Evolutionary conservation across 2,329 filamentous ascomycete genomes (phyloP), one percentile per base, ranked within the genome.

Genomic region (Calonectria pteridis): DNA sequence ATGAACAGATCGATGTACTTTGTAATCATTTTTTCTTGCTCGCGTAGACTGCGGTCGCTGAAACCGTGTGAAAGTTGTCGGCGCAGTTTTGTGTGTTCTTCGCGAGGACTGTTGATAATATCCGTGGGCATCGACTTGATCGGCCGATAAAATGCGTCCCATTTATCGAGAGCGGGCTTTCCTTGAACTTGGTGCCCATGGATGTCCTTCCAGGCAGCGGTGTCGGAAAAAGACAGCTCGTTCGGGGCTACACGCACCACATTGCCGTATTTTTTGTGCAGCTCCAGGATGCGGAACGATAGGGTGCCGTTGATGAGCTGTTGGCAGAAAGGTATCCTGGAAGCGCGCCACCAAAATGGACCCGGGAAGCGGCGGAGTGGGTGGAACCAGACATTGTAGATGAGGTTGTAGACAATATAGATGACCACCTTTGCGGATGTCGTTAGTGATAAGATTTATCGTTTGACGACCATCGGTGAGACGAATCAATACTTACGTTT

Each of bases 1-100:
- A 73, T 67, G 3, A 73, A 46, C 4, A 63, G 43, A 40, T 71
- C 67, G 6, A 71, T 33, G 23, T 71, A 73, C 20, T 58, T 35
- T 28, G 28, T 66, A 16, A 73, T 67, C 16, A 71, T 35, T 6
- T 40, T 28, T 23, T 71, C 53, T 26, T 73, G 71, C 6, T 40
- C 26, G 26, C 63, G 40, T 33, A 73, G 33, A 28, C 62, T 50
- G 11, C 62, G 40, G 2, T 73, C 67, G n/a, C 51, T 63, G 11
- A 73, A 73, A 4, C 62, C 63, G 7, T 51, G 62, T 0, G 62
- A 37, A 16, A 73, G 23, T 4, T 40, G 29, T 20, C 55, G 55
- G 23, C 55, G 55, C 6, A 59, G 33, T 6, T 0, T 16, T 7
- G 55, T 23, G 26, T 53, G n/a, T 29, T 55, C 31, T 53, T 58